phyloP scores from a whole-genome alignment of 78 protist species.

The Emiliania huxleyi region DNA sequence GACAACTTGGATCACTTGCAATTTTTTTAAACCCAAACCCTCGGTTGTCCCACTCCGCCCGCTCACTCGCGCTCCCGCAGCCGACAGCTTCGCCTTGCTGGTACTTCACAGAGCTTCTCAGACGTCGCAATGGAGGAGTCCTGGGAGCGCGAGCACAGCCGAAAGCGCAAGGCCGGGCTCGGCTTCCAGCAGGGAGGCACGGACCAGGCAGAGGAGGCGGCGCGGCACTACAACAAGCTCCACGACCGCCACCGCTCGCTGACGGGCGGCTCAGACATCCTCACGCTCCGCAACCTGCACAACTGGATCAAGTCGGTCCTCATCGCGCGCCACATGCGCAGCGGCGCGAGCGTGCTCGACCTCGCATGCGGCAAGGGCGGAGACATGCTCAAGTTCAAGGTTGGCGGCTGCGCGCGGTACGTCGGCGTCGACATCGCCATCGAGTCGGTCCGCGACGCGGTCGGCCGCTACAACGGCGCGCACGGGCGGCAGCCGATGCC shows the following conservation, averaged over 20 bases:
- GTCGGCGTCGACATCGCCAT: constrained; percentile 65
- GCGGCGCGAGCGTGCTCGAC: constrained; percentile 54
- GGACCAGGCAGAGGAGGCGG: not conserved
- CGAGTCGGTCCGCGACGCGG: constrained; percentile 58
- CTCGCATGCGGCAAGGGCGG: constrained; percentile 74
- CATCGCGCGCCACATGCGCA: constrained; percentile 44
- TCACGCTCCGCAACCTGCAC: constrained; percentile 48
- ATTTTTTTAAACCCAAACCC: no score
- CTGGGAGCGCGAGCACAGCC: not conserved
- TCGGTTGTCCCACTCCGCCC: no score
- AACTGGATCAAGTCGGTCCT: constrained; percentile 75
- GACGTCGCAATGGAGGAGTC: not conserved
- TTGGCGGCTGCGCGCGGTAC: not conserved
- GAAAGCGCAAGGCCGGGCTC: not conserved
- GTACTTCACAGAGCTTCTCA: no score
- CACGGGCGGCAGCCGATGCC: not conserved
- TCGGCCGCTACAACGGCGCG: constrained; percentile 26
- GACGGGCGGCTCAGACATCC: not conserved
- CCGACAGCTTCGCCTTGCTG: no score
- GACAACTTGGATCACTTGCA: no score
- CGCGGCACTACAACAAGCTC: not conserved
- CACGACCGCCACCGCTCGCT: constrained; percentile 13
- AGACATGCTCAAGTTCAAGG: constrained; percentile 71
- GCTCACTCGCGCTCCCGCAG: no score
- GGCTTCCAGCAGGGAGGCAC: not conserved